Percentiles rank a stretch among this genome's conserved stretches.
Evolutionary conservation across 1,284 basidiomycete species (phyloP).

Genomic region (Malassezia psittaci): DNA sequence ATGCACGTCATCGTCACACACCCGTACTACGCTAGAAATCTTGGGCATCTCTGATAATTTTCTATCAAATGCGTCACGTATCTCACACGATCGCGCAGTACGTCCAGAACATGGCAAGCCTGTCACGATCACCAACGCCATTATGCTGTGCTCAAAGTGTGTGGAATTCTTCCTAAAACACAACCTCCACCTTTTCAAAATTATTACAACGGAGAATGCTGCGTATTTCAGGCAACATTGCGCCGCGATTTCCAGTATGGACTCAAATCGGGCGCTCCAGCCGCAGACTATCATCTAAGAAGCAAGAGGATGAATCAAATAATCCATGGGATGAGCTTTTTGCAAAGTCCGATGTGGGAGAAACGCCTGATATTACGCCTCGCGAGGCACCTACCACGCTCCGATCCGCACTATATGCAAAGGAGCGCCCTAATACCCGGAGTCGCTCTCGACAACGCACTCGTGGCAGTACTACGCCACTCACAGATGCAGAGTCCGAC

Average conservation of each 20-base stretch:
- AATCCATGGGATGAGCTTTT: slow-evolving; percentile 18
- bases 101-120: slow-evolving; percentile 85
- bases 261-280: neutral
- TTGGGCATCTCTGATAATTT: slow-evolving; percentile 53
- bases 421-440: slow-evolving; percentile 5
- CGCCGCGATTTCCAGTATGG: neutral
- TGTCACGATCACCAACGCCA: slow-evolving; percentile 89
- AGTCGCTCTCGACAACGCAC: neutral
- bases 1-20: slow-evolving; percentile 68
- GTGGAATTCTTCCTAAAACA: neutral
- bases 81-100: slow-evolving; percentile 60
- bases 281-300: neutral
- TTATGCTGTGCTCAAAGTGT: slow-evolving; percentile 44
- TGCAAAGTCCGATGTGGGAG: neutral
- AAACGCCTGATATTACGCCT: neutral
- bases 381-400: neutral
- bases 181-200: slow-evolving; percentile 2
- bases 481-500: slow-evolving; percentile 9
- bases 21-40: slow-evolving; percentile 52
- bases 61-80: slow-evolving; percentile 57
- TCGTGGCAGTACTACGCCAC: slow-evolving; percentile 1
- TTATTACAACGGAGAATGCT: neutral
- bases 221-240: neutral
- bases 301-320: neutral
- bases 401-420: slow-evolving; percentile 9